phyloP scores from a whole-genome alignment of 257 asterid species.

The Mitragyna speciosa region DNA sequence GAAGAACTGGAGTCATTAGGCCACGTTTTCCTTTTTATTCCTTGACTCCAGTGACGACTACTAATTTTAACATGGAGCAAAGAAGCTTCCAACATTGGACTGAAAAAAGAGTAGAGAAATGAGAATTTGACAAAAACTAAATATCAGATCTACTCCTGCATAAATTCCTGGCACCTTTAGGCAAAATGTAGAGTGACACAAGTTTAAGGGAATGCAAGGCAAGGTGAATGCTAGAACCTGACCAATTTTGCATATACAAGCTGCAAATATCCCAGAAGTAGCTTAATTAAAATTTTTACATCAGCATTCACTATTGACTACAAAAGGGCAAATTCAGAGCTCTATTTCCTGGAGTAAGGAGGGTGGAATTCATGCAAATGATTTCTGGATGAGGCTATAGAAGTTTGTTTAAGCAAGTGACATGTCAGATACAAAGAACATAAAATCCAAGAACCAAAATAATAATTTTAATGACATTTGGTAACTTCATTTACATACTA shows the following conservation, averaged over 20 bases:
- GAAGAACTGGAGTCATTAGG: no score
- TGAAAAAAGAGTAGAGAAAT: background rate
- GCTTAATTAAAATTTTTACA: no score
- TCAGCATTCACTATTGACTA: no score
- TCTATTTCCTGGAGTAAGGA: background rate
- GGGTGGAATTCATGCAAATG: background rate
- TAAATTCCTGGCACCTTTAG: background rate
- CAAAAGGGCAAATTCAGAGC: background rate
- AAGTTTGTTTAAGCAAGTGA: background rate
- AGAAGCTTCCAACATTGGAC: no score
- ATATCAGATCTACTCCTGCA: background rate
- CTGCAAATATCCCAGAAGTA: background rate
- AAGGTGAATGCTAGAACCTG: no score
- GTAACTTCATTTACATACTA: constrained; percentile 39
- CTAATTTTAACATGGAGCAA: no score
- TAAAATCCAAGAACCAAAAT: background rate
- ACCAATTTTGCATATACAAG: no score
- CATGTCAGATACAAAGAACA: background rate
- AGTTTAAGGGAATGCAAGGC: background rate
- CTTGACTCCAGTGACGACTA: no score
- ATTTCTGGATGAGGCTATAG: background rate
- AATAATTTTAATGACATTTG: background rate
- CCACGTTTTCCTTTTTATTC: no score
- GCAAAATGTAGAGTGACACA: background rate
- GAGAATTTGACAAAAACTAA: background rate